Base-by-base conservation (phyloP, 1,284 basidiomycete species). In the Cutaneotrichosporon sp. region DNA sequence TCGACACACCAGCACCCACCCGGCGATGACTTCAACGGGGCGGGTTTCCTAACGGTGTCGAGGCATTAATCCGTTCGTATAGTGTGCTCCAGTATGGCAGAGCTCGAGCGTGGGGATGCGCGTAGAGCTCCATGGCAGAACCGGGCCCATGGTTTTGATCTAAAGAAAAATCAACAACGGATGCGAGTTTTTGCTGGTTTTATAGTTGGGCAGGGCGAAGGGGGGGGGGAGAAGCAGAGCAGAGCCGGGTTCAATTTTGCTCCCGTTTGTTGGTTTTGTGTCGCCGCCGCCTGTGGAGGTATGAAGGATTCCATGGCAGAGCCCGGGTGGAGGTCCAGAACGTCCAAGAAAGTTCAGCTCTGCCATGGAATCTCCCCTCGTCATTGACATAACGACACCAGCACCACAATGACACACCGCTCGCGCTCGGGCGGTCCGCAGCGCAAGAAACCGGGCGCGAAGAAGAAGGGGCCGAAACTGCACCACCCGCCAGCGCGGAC, bases 31-130 rank as follows among this genome's bases (percentile, higher is more conserved):
- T 12, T 47, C 50, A 52, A 42, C 23, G 33, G 50, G 45, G 46
- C 51, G 54, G 56, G 70, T 68, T 72, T 72, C 70, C 70, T 72
- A 72, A 65, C 54, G 65, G 60, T 63, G 57, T 66, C 67, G 70
- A 72, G 70, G 59, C 70, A 70, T 65, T 72, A 72, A 69, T 72
- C 70, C 70, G 68, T 70, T 45, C 70, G 70, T 72, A 68, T 72
- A 70, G 70, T 69, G 65, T 62, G 60, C 56, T 46, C 58, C 53
- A 41, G 49, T 51, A 33, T 46, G 57, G 57, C 57, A 47, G 46
- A 35, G 18, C 38, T 38, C 26, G 39, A 34, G 36, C 49, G 52
- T 54, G 26, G 49, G 39, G 23, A 23, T 22, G 20, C 26, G 26
- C 26, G 26, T 7, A 5, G 26, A 30, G 36, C 42, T 43, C 54